Conservation (phyloP, 2,329 filamentous ascomycete species). For the Claviceps pazoutovae region DNA sequence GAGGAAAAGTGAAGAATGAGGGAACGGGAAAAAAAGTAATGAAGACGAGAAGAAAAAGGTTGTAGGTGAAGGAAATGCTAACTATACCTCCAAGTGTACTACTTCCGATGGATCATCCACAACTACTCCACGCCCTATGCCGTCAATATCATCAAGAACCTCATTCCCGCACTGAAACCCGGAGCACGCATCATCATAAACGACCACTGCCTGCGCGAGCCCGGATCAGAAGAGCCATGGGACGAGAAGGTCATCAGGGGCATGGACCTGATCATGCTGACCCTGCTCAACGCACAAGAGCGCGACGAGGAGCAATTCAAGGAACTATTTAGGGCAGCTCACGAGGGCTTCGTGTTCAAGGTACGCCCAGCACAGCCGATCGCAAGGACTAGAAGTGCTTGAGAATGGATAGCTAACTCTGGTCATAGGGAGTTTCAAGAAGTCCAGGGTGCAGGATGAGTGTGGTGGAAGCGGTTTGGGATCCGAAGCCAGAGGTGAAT, state of each 20-base stretch:
- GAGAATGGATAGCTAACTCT: neutral
- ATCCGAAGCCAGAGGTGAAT: slow-evolving; percentile 8
- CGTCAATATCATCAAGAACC: slow-evolving; percentile 31
- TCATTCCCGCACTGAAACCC: slow-evolving; percentile 41
- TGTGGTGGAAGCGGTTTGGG: slow-evolving; percentile 34
- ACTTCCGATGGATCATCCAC: slow-evolving; percentile 46
- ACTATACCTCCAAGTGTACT: slow-evolving; percentile 28
- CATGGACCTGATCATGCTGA: slow-evolving; percentile 40
- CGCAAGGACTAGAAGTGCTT: neutral
- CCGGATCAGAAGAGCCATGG: slow-evolving; percentile 25
- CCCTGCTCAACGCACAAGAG: slow-evolving; percentile 37
- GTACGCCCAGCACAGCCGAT: slow-evolving; percentile 11
- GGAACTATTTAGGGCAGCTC: slow-evolving; percentile 28
- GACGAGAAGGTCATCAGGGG: slow-evolving; percentile 33
- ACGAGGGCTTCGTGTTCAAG: slow-evolving; percentile 29
- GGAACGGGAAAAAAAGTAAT: no score
- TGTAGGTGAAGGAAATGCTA: neutral
- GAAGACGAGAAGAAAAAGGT: no score
- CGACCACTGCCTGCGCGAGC: slow-evolving; percentile 29
- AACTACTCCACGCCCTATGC: slow-evolving; percentile 44
- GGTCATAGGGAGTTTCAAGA: slow-evolving; percentile 24
- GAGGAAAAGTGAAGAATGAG: neutral
- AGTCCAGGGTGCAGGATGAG: slow-evolving; percentile 31
- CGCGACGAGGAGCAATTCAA: slow-evolving; percentile 31
- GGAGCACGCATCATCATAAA: slow-evolving; percentile 35